Percentiles rank a stretch among this genome's conserved stretches.
phyloP scores from a whole-genome alignment of 1,139 yeast genomes.

The Geotrichum citri-aurantii region DNA sequence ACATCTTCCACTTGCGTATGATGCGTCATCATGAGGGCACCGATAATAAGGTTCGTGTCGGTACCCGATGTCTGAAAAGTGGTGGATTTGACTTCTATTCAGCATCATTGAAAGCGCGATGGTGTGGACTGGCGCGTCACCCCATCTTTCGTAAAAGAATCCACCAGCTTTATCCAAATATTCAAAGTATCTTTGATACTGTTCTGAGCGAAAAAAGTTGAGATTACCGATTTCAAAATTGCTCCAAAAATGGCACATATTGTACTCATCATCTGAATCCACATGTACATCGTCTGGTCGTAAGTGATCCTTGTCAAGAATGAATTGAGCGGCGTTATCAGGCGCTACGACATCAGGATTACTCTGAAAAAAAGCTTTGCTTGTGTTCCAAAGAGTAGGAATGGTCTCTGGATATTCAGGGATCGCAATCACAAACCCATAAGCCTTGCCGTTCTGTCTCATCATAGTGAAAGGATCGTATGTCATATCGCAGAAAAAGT shows the following conservation, averaged over 20 bases:
- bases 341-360: slow-evolving; percentile 62
- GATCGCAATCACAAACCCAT: slow-evolving; percentile 79
- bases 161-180: slow-evolving; percentile 71
- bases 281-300: slow-evolving; percentile 38
- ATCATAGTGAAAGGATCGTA: slow-evolving; percentile 79
- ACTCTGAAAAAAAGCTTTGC: slow-evolving; percentile 54
- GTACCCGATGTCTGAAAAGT: slow-evolving; percentile 89
- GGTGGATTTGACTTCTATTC: slow-evolving; percentile 66
- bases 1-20: slow-evolving; percentile 56
- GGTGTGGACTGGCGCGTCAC: slow-evolving; percentile 96
- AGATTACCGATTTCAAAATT: slow-evolving; percentile 85
- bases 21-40: slow-evolving; percentile 59
- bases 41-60: slow-evolving; percentile 73
- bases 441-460: slow-evolving; percentile 64
- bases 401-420: slow-evolving; percentile 78
- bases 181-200: slow-evolving; percentile 63
- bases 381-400: slow-evolving; percentile 75
- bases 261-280: slow-evolving; percentile 48
- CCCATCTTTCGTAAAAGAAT: slow-evolving; percentile 87
- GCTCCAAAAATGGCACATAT: slow-evolving; percentile 93
- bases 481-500: slow-evolving; percentile 66
- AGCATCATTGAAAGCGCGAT: slow-evolving; percentile 64
- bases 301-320: slow-evolving; percentile 50
- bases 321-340: slow-evolving; percentile 61
- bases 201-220: slow-evolving; percentile 69